Evolutionary conservation across 169 alveolate species (phyloP), one percentile per base, ranked within the genome.

Genomic region (Plasmodium billcollinsi): DNA sequence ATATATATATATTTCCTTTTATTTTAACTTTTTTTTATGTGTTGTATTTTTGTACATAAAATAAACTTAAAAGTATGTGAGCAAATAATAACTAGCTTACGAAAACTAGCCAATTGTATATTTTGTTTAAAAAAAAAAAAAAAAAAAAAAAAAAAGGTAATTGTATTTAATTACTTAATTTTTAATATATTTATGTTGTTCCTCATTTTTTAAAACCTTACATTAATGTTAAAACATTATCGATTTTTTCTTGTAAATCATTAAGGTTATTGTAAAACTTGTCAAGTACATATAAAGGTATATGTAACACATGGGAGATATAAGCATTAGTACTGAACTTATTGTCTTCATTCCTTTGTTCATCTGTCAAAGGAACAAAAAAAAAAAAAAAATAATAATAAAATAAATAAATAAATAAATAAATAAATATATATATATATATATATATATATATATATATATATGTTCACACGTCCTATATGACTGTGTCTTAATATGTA

Each of bases 201-300:
- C 20, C 62, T n/a, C 20, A n/a, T n/a, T 54, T 54, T 54, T 14
- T 1, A 73, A 73, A 18, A 12, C 9, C 26, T 1, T 29, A 20
- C 9, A 29, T n/a, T 75, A 49, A 75, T 29, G 50, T 20, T 9
- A 80, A 12, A 7, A 33, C 9, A 21, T 67, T 11, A 47, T 80
- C 33, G 14, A 80, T 80, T 59, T 80, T 80, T 4, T 71, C 65
- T 47, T 50, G 20, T 33, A 80, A 43, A 21, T 80, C 72, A 20
- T 58, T 49, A 24, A 80, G 24, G 20, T 45, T 49, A 14, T 39
- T 14, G 62, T 80, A 67, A 52, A 80, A 80, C 21, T 80, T 80
- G 56, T 80, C 75, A 33, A 80, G 65, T 26, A 80, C 90, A 71
- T 26, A 80, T 29, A 80, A 8, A 33, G 90, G 90, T n/a, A 80